Evolutionary conservation across 768 basidiomycete species (phyloP).

Genomic region (Rhizopogon salebrosus): DNA sequence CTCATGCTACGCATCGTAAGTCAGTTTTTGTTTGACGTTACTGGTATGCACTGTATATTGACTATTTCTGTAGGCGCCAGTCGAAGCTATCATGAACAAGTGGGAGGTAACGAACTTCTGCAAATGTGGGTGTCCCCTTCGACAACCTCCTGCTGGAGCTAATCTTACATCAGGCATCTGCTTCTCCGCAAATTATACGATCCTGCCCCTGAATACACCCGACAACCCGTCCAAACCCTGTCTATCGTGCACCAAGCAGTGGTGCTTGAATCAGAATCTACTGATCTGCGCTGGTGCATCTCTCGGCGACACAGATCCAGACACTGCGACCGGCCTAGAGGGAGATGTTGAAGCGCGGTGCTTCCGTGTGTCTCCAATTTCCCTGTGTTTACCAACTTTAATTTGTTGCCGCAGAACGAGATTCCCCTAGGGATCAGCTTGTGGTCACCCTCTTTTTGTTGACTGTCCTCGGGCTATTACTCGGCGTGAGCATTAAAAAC

Average conservation of each 20-base stretch:
- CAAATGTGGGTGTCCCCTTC: constrained; percentile 55
- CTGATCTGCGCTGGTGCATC: constrained; percentile 76
- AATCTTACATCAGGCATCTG: constrained; percentile 67
- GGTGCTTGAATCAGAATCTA: constrained; percentile 91
- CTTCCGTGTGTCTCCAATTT: constrained; percentile 68
- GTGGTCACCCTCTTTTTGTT: constrained; percentile 89
- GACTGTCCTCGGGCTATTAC: constrained; percentile 78
- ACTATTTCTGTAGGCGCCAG: constrained; percentile 30
- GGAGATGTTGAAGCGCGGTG: constrained; percentile 94
- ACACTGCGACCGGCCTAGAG: constrained; percentile 91
- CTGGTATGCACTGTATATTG: too few relatives aligned
- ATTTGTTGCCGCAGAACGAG: constrained; percentile 58
- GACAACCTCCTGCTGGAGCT: background rate
- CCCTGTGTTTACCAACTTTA: constrained; percentile 16
- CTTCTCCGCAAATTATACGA: constrained; percentile 82
- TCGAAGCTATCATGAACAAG: constrained; percentile 48
- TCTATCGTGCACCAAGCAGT: constrained; percentile 89
- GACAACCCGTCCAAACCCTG: constrained; percentile 88
- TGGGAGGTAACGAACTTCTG: constrained; percentile 92
- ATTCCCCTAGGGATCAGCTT: constrained; percentile 92
- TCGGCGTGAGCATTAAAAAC: constrained; percentile 80
- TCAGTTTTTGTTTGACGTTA: constrained; percentile 7
- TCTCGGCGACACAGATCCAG: constrained; percentile 84
- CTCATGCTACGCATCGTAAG: constrained; percentile 19
- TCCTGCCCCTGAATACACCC: constrained; percentile 73